phyloP scores from a whole-genome alignment of 2,329 filamentous ascomycete genomes.

The Alternaria brassicae region DNA sequence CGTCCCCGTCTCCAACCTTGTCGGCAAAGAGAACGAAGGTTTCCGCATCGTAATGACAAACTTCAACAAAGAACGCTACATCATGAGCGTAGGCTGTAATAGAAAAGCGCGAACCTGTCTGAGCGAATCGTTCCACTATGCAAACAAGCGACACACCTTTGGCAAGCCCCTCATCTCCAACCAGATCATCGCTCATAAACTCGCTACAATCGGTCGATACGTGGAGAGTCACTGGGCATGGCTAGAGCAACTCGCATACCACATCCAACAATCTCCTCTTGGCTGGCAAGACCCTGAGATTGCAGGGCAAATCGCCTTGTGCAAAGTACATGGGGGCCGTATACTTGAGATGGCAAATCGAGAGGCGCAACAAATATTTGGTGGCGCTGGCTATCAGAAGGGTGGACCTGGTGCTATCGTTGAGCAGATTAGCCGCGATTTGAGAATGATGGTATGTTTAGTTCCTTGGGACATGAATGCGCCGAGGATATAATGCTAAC shows the following conservation, averaged over 20 bases:
- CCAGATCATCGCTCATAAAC: conserved; percentile 66
- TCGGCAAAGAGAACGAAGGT: conserved; percentile 63
- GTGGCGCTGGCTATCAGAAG: conserved; percentile 61
- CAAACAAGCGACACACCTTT: conserved; percentile 63
- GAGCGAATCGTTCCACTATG: conserved; percentile 61
- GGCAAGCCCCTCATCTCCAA: conserved; percentile 64
- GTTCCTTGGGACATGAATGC: conserved; percentile 36
- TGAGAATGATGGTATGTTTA: conserved; percentile 59
- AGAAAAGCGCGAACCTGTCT: conserved; percentile 65
- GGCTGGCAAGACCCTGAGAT: conserved; percentile 50
- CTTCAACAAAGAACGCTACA: conserved; percentile 62
- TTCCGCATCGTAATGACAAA: conserved; percentile 67
- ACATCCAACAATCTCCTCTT: conserved; percentile 56
- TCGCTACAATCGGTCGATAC: conserved; percentile 65
- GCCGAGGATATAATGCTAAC: not conserved
- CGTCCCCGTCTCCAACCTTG: conserved; percentile 61
- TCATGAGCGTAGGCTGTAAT: conserved; percentile 64
- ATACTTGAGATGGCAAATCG: conserved; percentile 60
- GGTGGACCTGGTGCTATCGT: conserved; percentile 58
- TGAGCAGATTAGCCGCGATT: conserved; percentile 62
- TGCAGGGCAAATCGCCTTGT: conserved; percentile 50
- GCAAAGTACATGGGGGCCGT: conserved; percentile 60
- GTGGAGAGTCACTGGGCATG: conserved; percentile 69
- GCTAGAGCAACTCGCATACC: conserved; percentile 67
- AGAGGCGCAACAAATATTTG: conserved; percentile 63